A percentile compares a stretch with the other conserved stretches of the same genome.
Evolutionary conservation across 768 basidiomycete genomes (phyloP).

Genomic region (Auricularia sp.): DNA sequence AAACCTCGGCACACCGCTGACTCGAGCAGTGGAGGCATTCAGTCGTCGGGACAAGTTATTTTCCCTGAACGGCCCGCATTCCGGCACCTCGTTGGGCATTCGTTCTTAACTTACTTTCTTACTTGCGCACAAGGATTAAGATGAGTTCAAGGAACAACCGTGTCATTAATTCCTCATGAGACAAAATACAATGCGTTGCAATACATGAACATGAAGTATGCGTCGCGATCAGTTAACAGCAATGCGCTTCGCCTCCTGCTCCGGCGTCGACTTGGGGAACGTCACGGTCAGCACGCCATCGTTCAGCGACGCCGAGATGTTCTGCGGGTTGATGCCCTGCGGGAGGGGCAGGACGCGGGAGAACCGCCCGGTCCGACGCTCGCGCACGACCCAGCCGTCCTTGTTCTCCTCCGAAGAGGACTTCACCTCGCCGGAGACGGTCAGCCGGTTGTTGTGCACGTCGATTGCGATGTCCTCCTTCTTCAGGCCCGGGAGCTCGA

Average conservation of each 20-base stretch:
- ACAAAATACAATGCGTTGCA: too few relatives aligned
- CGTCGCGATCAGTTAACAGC: constrained; percentile 11
- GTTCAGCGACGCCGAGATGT: constrained; percentile 38
- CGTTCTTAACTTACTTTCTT: too few relatives aligned
- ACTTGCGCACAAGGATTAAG: too few relatives aligned
- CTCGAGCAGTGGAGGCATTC: too few relatives aligned
- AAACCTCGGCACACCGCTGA: too few relatives aligned
- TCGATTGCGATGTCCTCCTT: constrained; percentile 26
- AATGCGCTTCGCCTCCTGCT: constrained; percentile 36
- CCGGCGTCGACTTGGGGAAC: constrained; percentile 37
- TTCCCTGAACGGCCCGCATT: too few relatives aligned
- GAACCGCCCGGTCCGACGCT: constrained; percentile 32
- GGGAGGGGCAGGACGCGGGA: background rate
- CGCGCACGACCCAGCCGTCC: constrained; percentile 31
- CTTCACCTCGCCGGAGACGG: constrained; percentile 35
- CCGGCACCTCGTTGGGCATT: too few relatives aligned
- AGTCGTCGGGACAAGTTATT: too few relatives aligned
- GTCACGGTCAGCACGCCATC: constrained; percentile 36
- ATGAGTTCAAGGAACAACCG: too few relatives aligned
- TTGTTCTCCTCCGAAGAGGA: constrained; percentile 20
- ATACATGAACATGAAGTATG: background rate
- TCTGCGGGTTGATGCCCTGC: constrained; percentile 24
- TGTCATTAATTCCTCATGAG: too few relatives aligned
- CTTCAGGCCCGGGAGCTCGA: constrained; percentile 46
- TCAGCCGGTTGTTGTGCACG: constrained; percentile 35